Conservation (phyloP, 139 green algal species). For the Chlorella sp. region DNA sequence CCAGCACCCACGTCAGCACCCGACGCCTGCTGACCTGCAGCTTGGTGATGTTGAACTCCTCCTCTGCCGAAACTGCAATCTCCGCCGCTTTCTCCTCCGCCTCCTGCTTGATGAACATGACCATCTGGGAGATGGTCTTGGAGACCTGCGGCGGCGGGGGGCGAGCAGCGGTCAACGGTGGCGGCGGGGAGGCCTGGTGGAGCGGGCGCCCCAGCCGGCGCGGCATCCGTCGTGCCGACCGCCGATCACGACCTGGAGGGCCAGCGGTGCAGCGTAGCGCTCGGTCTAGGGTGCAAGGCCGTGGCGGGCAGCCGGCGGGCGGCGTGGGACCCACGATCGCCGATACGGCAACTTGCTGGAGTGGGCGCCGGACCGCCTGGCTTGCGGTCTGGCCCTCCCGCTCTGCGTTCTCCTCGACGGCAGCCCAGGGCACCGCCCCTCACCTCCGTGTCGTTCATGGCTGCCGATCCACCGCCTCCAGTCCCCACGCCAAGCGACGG, state of each 20-base stretch:
- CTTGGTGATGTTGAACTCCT: conserved; percentile 67
- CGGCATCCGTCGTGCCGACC: not conserved
- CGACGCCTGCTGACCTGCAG: not conserved
- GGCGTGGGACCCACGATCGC: too few relatives aligned
- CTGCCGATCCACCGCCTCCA: not conserved
- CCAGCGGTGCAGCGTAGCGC: not conserved
- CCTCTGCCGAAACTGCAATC: conserved; percentile 94
- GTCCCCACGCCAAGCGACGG: too few relatives aligned
- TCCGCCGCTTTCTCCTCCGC: conserved; percentile 98
- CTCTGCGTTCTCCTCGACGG: not conserved
- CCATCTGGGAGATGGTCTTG: conserved; percentile 95
- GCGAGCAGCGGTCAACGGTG: not conserved
- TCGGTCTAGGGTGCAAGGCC: not conserved
- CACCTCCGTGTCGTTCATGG: conserved; percentile 62
- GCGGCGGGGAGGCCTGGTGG: not conserved
- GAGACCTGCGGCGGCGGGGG: conserved; percentile 64
- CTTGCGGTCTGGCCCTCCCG: not conserved
- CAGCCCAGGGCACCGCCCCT: too few relatives aligned
- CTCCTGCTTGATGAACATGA: conserved; percentile 98
- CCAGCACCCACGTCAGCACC: not conserved
- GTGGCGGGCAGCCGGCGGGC: too few relatives aligned
- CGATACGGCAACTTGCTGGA: not conserved
- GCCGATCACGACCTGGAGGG: too few relatives aligned
- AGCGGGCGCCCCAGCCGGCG: too few relatives aligned
- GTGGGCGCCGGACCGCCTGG: not conserved